Evolutionary conservation across 192 early-diverging fungal species (phyloP).

Genomic region (Umbelopsis sp.): DNA sequence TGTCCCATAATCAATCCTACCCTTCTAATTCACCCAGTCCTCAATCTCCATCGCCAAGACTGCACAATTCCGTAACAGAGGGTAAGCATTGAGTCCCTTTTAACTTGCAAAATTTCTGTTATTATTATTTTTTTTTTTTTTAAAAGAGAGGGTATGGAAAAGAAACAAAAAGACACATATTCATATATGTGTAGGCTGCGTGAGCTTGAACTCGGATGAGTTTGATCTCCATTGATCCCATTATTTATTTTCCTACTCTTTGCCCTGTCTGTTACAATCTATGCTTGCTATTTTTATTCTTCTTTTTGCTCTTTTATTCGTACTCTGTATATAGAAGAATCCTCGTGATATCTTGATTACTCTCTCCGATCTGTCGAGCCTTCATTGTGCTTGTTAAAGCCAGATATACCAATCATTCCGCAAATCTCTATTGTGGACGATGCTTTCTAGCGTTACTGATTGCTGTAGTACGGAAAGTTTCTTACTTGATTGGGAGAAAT

Average conservation of each 20-base stretch:
- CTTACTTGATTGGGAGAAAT: background rate
- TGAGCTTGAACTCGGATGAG: background rate
- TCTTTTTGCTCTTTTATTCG: background rate
- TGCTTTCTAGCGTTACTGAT: background rate
- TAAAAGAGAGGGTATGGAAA: background rate
- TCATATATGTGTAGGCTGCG: background rate
- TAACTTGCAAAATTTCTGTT: too few species aligned
- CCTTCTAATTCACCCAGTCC: constrained; percentile 3
- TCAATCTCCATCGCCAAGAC: background rate
- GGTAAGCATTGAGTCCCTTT: constrained; percentile 16
- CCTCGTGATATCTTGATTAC: background rate
- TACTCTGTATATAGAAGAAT: background rate
- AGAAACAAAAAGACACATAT: background rate
- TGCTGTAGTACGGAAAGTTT: background rate
- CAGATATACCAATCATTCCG: background rate
- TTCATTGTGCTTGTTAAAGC: background rate
- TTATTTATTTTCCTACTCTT: background rate
- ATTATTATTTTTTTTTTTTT: background rate
- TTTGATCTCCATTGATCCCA: background rate
- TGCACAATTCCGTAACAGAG: background rate
- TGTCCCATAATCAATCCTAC: background rate
- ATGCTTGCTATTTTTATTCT: background rate
- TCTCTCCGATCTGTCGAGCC: background rate
- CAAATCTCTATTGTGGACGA: background rate
- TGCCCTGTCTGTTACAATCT: background rate